These are phyloP conservation scores for Lyophyllum semitale DNA, from an alignment of 768 basidiomycete species.

Conservation along the genomic window DNA sequence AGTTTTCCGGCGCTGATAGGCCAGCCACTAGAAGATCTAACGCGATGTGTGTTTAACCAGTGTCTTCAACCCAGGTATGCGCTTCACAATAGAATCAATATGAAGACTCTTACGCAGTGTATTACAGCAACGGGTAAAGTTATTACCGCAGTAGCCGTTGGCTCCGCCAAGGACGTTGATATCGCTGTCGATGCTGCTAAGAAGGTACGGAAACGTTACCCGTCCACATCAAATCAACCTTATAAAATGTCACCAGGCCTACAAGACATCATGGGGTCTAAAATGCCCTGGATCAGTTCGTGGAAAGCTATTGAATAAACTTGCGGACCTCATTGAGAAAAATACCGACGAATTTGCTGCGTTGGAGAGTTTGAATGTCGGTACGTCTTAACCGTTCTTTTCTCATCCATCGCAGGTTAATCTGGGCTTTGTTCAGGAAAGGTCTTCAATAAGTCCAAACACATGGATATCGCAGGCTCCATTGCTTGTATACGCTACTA, in stretches of 20 bases:
- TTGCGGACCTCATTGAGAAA: constrained; percentile 30
- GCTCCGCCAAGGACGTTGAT: constrained; percentile 64
- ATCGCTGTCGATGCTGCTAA: constrained; percentile 60
- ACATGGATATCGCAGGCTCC: constrained; percentile 46
- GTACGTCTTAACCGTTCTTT: too few species aligned
- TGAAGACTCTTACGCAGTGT: constrained; percentile 7
- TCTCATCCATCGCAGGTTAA: too few species aligned
- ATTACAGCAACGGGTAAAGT: constrained; percentile 57
- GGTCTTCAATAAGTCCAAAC: constrained; percentile 49
- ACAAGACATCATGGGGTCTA: too few species aligned
- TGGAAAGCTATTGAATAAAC: constrained; percentile 30
- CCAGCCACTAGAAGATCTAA: too few species aligned
- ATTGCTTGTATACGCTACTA: constrained; percentile 68
- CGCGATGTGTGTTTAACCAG: too few species aligned
- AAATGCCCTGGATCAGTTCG: too few species aligned
- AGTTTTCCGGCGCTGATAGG: constrained; percentile 18
- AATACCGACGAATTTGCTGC: constrained; percentile 30
- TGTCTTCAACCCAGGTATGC: too few species aligned
- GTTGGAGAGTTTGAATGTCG: constrained; percentile 25
- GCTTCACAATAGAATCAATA: too few species aligned
- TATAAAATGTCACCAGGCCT: constrained; percentile 22
- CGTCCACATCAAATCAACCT: too few species aligned
- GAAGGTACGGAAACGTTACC: constrained; percentile 30
- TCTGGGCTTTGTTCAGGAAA: too few species aligned
- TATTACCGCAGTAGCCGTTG: constrained; percentile 53